Conservation (phyloP, 306 rosid species). For the Fragaria ananassa region DNA sequence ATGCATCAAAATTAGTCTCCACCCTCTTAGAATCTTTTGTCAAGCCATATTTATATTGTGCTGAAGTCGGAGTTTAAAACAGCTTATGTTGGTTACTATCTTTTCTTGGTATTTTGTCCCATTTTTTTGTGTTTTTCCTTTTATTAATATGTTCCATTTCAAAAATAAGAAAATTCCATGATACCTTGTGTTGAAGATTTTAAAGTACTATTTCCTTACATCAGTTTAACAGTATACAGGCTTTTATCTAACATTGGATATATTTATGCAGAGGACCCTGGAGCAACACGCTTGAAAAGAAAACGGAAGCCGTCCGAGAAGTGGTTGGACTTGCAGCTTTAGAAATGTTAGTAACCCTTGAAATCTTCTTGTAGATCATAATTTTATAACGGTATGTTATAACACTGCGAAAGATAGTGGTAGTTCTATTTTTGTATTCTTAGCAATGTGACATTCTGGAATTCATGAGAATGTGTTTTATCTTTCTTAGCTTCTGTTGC, state of each 20-base stretch:
- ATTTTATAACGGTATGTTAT: constrained; percentile 41
- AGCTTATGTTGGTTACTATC: background rate
- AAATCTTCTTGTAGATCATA: constrained; percentile 47
- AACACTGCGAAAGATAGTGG: constrained; percentile 23
- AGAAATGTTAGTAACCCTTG: constrained; percentile 61
- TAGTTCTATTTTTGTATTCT: background rate
- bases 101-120: background rate
- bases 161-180: background rate
- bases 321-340: constrained; percentile 82
- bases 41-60: background rate
- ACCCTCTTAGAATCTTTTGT: background rate
- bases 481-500: background rate
- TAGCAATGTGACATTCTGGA: background rate
- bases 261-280: constrained; percentile 53
- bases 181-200: background rate
- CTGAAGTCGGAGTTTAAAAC: background rate
- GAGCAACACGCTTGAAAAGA: constrained; percentile 55
- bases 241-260: constrained; percentile 12
- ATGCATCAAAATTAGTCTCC: background rate
- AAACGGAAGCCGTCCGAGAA: constrained; percentile 85
- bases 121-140: background rate
- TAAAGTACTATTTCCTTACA: background rate
- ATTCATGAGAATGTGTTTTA: background rate
- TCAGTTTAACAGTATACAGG: constrained; percentile 5
- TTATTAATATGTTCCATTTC: background rate